Evolutionary conservation across 2,329 filamentous ascomycete species (phyloP).

Genomic region (Cryphonectria parasitica): DNA sequence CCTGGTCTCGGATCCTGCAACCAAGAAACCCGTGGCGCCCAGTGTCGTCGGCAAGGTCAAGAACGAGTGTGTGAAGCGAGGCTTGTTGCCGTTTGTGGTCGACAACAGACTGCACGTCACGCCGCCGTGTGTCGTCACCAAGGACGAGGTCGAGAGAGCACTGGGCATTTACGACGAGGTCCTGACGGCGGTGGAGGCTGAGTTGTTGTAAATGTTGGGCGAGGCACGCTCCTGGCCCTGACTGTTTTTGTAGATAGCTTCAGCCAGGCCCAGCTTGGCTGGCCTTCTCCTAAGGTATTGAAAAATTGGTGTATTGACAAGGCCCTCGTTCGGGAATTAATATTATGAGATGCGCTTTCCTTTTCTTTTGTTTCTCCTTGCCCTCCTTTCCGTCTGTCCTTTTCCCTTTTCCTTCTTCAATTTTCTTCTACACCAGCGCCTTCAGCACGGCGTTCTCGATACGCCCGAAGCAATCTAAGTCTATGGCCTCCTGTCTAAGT

Average conservation of each 20-base stretch:
- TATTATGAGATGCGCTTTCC: background rate
- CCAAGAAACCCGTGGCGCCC: slow-evolving; percentile 18
- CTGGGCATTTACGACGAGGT: slow-evolving; percentile 28
- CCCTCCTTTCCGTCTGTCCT: too few species aligned
- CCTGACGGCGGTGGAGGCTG: slow-evolving; percentile 16
- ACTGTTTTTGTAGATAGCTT: too few species aligned
- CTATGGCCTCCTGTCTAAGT: slow-evolving; percentile 37
- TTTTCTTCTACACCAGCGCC: background rate
- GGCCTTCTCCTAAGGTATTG: too few species aligned
- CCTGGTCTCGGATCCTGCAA: slow-evolving; percentile 23
- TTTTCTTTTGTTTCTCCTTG: too few species aligned
- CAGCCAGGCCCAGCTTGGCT: too few species aligned
- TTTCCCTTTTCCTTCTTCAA: too few species aligned
- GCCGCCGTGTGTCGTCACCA: slow-evolving; percentile 22
- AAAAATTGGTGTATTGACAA: too few species aligned
- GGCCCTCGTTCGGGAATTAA: background rate
- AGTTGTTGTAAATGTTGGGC: background rate
- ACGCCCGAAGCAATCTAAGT: slow-evolving; percentile 38
- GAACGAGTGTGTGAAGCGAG: slow-evolving; percentile 20
- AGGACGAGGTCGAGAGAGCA: slow-evolving; percentile 25
- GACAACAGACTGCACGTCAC: slow-evolving; percentile 28
- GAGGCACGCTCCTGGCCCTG: too few species aligned
- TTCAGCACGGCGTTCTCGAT: slow-evolving; percentile 34
- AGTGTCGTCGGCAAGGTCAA: slow-evolving; percentile 24
- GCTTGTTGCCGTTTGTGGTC: slow-evolving; percentile 24